Base-by-base conservation (phyloP, 2,329 filamentous ascomycete genomes). In the Phialophora verrucosa region DNA sequence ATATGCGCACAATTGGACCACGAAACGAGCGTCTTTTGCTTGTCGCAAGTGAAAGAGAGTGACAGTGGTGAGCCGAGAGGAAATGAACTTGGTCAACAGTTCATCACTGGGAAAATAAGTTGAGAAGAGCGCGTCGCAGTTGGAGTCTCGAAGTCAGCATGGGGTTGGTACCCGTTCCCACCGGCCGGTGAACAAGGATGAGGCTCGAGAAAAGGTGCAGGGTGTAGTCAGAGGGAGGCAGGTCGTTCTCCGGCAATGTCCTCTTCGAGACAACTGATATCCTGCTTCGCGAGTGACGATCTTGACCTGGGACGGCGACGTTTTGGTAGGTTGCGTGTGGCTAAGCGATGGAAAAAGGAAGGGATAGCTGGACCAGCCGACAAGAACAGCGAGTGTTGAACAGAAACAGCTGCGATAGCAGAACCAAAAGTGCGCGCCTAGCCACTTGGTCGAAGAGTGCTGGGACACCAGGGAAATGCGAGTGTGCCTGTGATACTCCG, bases 311-410 rank as follows among this genome's bases (percentile, higher is more conserved):
- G 59, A 35, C 31, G 47, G 27, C 32, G 57, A 50, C 58, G 56
- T 27, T 53, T 58, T 59, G 62, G 54, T 50, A 35, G 56, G 27
- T 62, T 44, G 50, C 53, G 59, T 38, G 55, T 50, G 56, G 44
- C 20, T 27, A 31, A 62, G 32, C 8, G 59, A 31, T 44, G 25
- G 11, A 35, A 31, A 31, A 49, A 64, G 35, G 64, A 63, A 59
- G 27, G 35, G 59, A 63, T 49, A 63, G 67, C 65, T 69, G 65
- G 51, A 63, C 64, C 65, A 57, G 67, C 65, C 57, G 62, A 64
- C 50, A 59, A 56, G 61, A 44, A 61, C 31, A 27, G 32, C 49
- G 32, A 38, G 47, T 51, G 57, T 59, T 29, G 31, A 53, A 38
- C 25, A 27, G 49, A 61, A 61, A 38, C 44, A 61, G 47, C 32